These are phyloP conservation scores for Metschnikowia anglica DNA, from an alignment of 805 yeast genomes.

Conservation along the genomic window DNA sequence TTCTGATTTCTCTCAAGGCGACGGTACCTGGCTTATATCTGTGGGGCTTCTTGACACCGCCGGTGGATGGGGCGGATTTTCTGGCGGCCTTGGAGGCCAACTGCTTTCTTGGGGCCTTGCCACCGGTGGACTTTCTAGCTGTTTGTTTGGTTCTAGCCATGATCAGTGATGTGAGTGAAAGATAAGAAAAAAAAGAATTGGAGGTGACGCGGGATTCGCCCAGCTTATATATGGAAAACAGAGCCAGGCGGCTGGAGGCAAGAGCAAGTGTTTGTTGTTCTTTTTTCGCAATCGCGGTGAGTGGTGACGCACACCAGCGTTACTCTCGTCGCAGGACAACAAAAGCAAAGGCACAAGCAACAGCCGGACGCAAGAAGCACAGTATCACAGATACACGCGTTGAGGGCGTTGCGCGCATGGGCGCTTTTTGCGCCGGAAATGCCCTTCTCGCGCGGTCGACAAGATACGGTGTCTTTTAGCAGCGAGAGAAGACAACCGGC, in stretches of 20 bases:
- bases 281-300: constrained; percentile 11
- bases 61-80: constrained; percentile 88
- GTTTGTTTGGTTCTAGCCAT: constrained; percentile 96
- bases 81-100: constrained; percentile 90
- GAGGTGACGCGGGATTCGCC: constrained; percentile 3
- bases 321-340: background rate
- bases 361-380: constrained; percentile 4
- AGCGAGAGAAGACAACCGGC: background rate
- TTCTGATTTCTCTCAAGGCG: constrained; percentile 94
- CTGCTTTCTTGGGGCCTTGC: constrained; percentile 95
- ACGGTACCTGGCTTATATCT: constrained; percentile 98
- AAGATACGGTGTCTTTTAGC: constrained; percentile 1
- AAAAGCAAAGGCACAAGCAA: background rate
- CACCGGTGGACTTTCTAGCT: constrained; percentile 93
- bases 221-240: constrained; percentile 11
- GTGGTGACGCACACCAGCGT: background rate
- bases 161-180: constrained; percentile 13
- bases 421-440: background rate
- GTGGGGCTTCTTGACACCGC: constrained; percentile 93
- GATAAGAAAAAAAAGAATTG: constrained; percentile 2
- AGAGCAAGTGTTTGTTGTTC: background rate
- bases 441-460: background rate
- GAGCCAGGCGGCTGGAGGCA: constrained; percentile 1
- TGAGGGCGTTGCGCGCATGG: background rate
- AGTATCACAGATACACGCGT: constrained; percentile 11